A percentile compares a stretch with the other conserved stretches of the same genome.
These are phyloP conservation scores for Pythium aphanidermatum DNA, from an alignment of 352 stramenopile genomes.

Conservation along the genomic window DNA sequence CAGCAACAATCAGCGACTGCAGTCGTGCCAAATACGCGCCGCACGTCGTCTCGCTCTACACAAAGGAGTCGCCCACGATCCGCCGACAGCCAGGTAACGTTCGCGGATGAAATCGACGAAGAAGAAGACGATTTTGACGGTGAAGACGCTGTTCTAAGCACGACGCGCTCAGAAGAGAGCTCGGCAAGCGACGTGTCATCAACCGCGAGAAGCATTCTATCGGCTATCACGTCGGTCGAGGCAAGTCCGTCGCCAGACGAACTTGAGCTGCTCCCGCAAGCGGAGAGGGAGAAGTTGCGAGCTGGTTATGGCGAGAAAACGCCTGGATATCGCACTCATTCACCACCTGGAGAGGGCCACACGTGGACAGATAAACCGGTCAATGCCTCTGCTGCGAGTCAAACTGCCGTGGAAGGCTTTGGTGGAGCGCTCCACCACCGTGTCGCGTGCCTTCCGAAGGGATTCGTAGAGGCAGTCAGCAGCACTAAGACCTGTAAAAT, in stretches of 20 bases:
- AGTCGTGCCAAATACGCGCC: neutral
- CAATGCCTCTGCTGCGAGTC: constrained; percentile 40
- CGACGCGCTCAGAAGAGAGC: constrained; percentile 10
- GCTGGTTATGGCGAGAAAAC: constrained; percentile 42
- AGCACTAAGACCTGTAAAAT: constrained; percentile 74
- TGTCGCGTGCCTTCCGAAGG: constrained; percentile 55
- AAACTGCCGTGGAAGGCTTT: constrained; percentile 62
- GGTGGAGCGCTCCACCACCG: constrained; percentile 52
- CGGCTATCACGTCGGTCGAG: constrained; percentile 34
- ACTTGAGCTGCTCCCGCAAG: constrained; percentile 26
- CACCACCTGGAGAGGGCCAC: constrained; percentile 44
- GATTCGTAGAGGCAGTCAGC: constrained; percentile 57
- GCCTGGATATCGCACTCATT: constrained; percentile 50
- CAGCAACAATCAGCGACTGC: constrained; percentile 25
- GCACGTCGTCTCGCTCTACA: constrained; percentile 6
- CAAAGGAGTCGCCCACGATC: constrained; percentile 10
- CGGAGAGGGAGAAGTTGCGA: constrained; percentile 8
- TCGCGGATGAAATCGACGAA: constrained; percentile 7
- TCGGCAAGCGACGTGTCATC: constrained; percentile 17
- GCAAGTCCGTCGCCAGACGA: constrained; percentile 55
- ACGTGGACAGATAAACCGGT: constrained; percentile 54
- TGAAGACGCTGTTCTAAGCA: constrained; percentile 23
- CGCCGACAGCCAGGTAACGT: constrained; percentile 11
- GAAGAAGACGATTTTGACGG: constrained; percentile 14
- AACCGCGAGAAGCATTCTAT: constrained; percentile 27